Percentiles rank a stretch among this genome's conserved stretches.
Evolutionary conservation across 2,329 filamentous ascomycete genomes (phyloP).

Genomic region (Penicillium sp.): DNA sequence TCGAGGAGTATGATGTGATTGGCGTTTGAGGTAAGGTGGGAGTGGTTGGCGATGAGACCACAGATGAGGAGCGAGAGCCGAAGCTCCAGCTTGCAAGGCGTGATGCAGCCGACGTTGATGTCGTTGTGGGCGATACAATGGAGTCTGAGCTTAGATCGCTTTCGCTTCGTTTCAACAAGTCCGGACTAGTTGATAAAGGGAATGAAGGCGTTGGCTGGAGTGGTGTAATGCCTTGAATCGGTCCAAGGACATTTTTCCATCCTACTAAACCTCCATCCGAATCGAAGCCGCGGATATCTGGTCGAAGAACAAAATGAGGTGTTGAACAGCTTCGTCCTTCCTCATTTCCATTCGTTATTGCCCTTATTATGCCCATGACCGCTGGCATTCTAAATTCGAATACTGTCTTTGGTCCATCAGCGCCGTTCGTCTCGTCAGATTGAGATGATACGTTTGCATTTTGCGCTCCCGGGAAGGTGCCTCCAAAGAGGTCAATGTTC

Average conservation of each 20-base stretch:
- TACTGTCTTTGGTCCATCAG: constrained; percentile 31
- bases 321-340: constrained; percentile 26
- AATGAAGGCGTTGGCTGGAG: constrained; percentile 19
- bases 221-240: constrained; percentile 31
- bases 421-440: constrained; percentile 16
- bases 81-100: constrained; percentile 34
- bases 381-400: constrained; percentile 41
- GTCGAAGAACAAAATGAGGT: constrained; percentile 38
- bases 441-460: constrained; percentile 8
- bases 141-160: constrained; percentile 25
- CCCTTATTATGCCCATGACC: constrained; percentile 37
- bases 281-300: constrained; percentile 41
- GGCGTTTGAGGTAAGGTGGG: constrained; percentile 30
- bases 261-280: constrained; percentile 41
- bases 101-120: constrained; percentile 20
- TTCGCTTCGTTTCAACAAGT: constrained; percentile 8
- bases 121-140: constrained; percentile 18
- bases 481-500: constrained; percentile 12
- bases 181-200: constrained; percentile 2
- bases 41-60: constrained; percentile 17
- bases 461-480: constrained; percentile 8
- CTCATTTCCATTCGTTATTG: constrained; percentile 16
- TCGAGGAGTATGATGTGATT: constrained; percentile 23
- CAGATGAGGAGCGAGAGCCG: constrained; percentile 28
- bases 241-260: constrained; percentile 42